Evolutionary conservation across 768 basidiomycete species (phyloP), one percentile per base, ranked within the genome.

Genomic region (Strobilomyces echinocephalus): DNA sequence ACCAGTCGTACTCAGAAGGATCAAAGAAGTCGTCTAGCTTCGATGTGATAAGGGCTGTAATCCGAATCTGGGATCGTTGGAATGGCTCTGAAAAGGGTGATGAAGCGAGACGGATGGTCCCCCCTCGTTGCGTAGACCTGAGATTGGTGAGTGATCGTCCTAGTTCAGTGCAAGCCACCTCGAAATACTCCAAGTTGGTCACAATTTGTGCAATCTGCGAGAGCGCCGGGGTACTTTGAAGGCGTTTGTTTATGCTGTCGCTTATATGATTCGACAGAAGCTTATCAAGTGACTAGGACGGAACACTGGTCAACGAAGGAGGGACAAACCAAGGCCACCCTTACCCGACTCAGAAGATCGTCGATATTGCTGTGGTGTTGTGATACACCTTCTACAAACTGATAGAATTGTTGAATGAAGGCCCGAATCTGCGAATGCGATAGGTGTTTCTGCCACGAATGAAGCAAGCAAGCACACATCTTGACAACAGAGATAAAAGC

Each of bases 11-110:
- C 71, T 95, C 91, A 5, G 95, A 88, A 40, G 95, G 77, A 55
- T 92, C 97, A 67, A 97, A 95, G 74, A 95, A 95, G 61, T 93
- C 90, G 63, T 95, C 91, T 8, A 98, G 83, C 67, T 99, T 98
- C 20, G 88, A 88, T 8, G 84, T 81, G 63, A 98, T 95, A 41
- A 95, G 79, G 11, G 78, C 77, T 16, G 87, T 84, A 60, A 98
- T 89, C 5, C 92, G 87, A 31, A 76, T 74, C 44, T 85, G 78
- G 9, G 94, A 88, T 39, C 79, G 79, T 10, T 78, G 73, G 36
- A 93, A 77, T 2, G 90, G 86, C 16, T 75, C 66, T 46, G 81
- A 77, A 65, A 98, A 95, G 1, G 89, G 81, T 2, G 72, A 69
- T 16, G 74, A 75, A 24, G 82, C 82, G 12, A 94, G 79, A 50